phyloP scores from a whole-genome alignment of 306 rosid species.

The Mucuna pruriens region DNA sequence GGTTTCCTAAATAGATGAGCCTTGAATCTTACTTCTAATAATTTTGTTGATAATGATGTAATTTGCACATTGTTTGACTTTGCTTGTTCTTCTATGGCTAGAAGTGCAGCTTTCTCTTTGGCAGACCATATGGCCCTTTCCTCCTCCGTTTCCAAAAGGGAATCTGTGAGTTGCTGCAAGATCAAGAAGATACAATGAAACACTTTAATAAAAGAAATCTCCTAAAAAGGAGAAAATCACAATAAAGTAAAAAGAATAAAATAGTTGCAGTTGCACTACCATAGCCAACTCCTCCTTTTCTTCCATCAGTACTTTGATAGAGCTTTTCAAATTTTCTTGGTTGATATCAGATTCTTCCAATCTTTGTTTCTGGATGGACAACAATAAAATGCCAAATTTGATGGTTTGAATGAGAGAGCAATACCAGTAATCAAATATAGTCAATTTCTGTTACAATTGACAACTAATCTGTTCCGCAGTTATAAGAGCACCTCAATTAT shows the following conservation, averaged over 20 bases:
- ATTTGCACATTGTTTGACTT: slow-evolving; percentile 52
- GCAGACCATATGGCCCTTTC: slow-evolving; percentile 86
- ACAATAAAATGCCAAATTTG: slow-evolving; percentile 36
- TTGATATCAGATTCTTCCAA: slow-evolving; percentile 67
- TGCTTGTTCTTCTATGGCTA: slow-evolving; percentile 69
- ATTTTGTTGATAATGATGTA: slow-evolving; percentile 58
- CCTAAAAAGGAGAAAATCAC: slow-evolving; percentile 23
- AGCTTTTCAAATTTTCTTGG: slow-evolving; percentile 63
- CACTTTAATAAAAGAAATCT: slow-evolving; percentile 20
- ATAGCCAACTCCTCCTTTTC: slow-evolving; percentile 88
- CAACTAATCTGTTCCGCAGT: not conserved
- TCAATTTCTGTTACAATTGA: not conserved
- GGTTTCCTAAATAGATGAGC: slow-evolving; percentile 15
- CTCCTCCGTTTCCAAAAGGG: slow-evolving; percentile 93
- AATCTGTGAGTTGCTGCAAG: slow-evolving; percentile 83
- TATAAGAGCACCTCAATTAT: not conserved
- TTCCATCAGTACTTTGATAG: slow-evolving; percentile 60
- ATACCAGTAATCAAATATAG: not conserved
- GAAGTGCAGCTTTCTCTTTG: slow-evolving; percentile 75
- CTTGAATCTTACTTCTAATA: slow-evolving; percentile 61
- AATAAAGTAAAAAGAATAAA: slow-evolving; percentile 18
- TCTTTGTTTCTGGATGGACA: slow-evolving; percentile 59
- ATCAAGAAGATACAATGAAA: slow-evolving; percentile 37
- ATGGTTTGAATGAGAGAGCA: slow-evolving; percentile 28
- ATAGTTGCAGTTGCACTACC: slow-evolving; percentile 53